Evolutionary conservation across 495 filamentous ascomycete species (phyloP).

Genomic region (Jackrogersella multiformis): DNA sequence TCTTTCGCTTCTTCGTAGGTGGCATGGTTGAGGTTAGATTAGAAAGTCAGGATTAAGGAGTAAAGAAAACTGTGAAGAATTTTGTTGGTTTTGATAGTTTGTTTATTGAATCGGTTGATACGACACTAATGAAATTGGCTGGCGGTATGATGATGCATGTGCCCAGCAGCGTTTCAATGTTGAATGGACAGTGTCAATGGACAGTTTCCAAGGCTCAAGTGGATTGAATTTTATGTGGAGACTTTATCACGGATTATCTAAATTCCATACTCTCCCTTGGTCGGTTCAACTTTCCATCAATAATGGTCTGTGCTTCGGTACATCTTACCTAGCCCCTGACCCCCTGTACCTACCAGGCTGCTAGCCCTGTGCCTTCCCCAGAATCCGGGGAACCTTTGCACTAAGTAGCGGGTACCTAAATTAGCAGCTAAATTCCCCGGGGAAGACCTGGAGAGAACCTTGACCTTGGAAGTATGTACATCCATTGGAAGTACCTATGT

Average conservation of each 20-base stretch:
- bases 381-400: slow-evolving; percentile 25
- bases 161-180: not conserved
- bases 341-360: not conserved
- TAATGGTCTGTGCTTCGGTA: not conserved
- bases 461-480: too few relatives aligned
- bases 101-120: not conserved
- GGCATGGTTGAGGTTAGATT: slow-evolving; percentile 52
- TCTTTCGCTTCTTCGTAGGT: slow-evolving; percentile 62
- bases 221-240: not conserved
- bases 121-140: not conserved
- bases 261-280: not conserved
- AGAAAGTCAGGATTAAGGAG: too few relatives aligned
- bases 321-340: not conserved
- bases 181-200: too few relatives aligned
- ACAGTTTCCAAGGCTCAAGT: too few relatives aligned
- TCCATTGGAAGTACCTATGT: too few relatives aligned
- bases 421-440: slow-evolving; percentile 4
- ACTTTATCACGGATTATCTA: slow-evolving; percentile 1
- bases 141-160: slow-evolving; percentile 7
- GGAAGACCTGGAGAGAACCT: slow-evolving; percentile 2
- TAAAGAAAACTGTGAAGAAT: not conserved
- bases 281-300: not conserved
- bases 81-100: not conserved
- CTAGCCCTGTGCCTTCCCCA: too few relatives aligned
- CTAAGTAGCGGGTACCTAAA: not conserved